Evolutionary conservation across 768 basidiomycete species (phyloP), one percentile per base, ranked within the genome.

Genomic region (Termitomyces sp.): DNA sequence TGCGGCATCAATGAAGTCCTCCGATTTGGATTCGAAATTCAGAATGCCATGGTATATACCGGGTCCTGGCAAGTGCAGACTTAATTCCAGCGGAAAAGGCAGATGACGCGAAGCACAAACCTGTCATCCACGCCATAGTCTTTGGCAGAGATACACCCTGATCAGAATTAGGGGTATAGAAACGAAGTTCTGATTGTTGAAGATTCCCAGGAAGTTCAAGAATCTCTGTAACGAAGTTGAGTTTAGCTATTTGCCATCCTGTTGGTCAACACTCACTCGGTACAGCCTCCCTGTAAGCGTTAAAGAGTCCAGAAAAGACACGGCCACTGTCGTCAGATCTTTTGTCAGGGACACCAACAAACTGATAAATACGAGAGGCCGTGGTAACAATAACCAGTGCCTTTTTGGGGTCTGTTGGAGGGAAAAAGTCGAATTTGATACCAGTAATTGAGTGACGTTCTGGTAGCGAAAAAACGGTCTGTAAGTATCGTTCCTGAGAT

Each of bases 101-200:
- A 40, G 22, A 39, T 4, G 4, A 8, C 9, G 18, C 22, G 7
- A 10, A 33, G 3, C 3, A 64, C 84, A 63, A 55, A 93, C 95
- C 86, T 49, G 93, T 96, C 77, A 96, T 81, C 96, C 96, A 98
- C 4, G 93, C 96, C 63, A 97, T 76, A 26, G 77, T 79, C 65
- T 80, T 87, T 0, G 94, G 89, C 32, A 90, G 69, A 14, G 87
- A 87, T 34, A 83, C 74, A 20, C 83, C 82, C 72, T 90, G 85
- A 63, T 84, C 84, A 20, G 89, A 76, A 68, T 88, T 84, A 0
- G 82, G 81, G 8, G 87, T 87, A 67, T 81, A 95, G 62, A 93
- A 87, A 59, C 91, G 88, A 24, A 98, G 76, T 66, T 94, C 89
- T 4, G 93, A 94, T 61, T 84, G 76, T 53, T 83, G 79, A 56